A percentile compares a stretch with the other conserved stretches of the same genome.
Conservation (phyloP, 2,329 filamentous ascomycete species). For the Ophiostoma novo-ulmi region DNA sequence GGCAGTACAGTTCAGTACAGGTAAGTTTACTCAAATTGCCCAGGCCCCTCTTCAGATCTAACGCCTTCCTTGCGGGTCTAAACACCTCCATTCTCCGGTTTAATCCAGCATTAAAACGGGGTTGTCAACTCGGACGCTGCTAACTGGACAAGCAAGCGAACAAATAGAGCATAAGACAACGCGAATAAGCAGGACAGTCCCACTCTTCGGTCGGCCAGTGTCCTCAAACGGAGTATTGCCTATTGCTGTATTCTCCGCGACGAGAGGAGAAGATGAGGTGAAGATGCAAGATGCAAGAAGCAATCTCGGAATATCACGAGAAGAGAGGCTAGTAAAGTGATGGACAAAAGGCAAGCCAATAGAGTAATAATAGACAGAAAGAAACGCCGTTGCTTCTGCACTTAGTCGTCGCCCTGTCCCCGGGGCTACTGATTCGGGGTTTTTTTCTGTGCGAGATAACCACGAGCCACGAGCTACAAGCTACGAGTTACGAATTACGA, state of each 20-base stretch:
- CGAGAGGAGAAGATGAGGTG: neutral
- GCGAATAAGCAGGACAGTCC: neutral
- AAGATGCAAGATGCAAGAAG: neutral
- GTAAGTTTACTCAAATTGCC: neutral
- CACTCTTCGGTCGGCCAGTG: conserved; percentile 7
- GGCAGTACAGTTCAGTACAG: neutral
- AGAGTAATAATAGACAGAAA: too few relatives aligned
- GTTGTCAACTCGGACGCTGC: conserved; percentile 6
- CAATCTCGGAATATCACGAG: neutral
- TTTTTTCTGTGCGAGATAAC: neutral
- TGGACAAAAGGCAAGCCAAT: neutral
- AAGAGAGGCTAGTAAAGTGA: neutral
- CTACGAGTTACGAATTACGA: neutral
- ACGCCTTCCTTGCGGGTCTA: conserved; percentile 11
- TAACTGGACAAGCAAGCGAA: neutral
- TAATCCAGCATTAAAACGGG: conserved; percentile 9
- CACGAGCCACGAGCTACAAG: neutral
- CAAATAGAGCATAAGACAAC: conserved; percentile 6
- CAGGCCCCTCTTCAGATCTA: conserved; percentile 10
- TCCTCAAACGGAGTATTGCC: conserved; percentile 7
- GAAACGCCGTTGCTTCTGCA: neutral
- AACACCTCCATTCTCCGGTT: neutral
- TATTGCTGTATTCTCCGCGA: conserved; percentile 1
- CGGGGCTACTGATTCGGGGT: neutral
- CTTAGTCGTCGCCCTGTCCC: neutral